Percentiles rank a stretch among this genome's conserved stretches.
Evolutionary conservation across 805 yeast species (phyloP).

Genomic region (Nakazawaea molendinolei): DNA sequence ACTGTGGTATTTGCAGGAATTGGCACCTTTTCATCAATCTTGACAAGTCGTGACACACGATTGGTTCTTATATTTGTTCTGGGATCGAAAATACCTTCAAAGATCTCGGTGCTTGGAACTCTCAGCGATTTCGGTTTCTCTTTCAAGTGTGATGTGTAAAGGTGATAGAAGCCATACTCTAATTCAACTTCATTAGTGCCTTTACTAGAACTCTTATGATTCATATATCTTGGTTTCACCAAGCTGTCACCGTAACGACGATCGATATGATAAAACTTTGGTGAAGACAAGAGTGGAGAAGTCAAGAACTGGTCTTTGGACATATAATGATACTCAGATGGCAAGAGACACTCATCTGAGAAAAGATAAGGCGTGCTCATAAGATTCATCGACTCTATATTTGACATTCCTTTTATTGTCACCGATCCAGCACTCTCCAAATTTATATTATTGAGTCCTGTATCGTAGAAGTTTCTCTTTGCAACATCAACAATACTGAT

Average conservation of each 20-base stretch:
- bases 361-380: slow-evolving; percentile 24
- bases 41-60: slow-evolving; percentile 6
- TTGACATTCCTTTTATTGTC: no score
- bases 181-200: slow-evolving; percentile 9
- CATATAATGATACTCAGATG: slow-evolving; percentile 22
- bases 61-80: slow-evolving; percentile 10
- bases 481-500: no score
- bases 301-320: slow-evolving; percentile 6
- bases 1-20: slow-evolving; percentile 10
- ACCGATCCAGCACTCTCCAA: no score
- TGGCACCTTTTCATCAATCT: slow-evolving; percentile 2
- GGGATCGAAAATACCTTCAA: slow-evolving; percentile 22
- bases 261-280: slow-evolving; percentile 10
- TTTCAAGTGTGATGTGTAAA: slow-evolving; percentile 2
- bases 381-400: slow-evolving; percentile 16
- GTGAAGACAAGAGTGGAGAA: slow-evolving; percentile 2
- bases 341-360: slow-evolving; percentile 19
- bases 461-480: no score
- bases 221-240: slow-evolving; percentile 5
- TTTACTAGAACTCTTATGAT: background rate
- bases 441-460: no score
- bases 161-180: slow-evolving; percentile 6
- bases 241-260: slow-evolving; percentile 1
- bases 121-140: slow-evolving; percentile 2
- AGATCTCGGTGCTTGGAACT: slow-evolving; percentile 19